These are phyloP conservation scores for Xanthoconium purpureum DNA, from an alignment of 768 basidiomycete genomes.

Conservation along the genomic window DNA sequence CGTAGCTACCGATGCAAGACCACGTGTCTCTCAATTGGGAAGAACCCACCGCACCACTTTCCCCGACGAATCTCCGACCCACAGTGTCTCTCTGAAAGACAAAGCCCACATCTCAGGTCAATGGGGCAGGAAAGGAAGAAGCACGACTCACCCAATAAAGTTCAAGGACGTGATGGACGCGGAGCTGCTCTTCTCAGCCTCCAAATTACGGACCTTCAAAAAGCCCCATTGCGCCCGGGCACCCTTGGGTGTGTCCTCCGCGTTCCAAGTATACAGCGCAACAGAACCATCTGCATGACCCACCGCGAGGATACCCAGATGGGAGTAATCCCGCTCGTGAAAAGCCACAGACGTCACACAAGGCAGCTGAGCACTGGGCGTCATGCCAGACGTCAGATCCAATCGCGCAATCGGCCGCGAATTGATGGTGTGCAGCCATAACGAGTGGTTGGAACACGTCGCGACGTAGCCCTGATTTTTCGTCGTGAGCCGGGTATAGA, in stretches of 20 bases:
- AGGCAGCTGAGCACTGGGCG: conserved; percentile 41
- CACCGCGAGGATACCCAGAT: conserved; percentile 74
- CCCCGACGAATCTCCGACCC: conserved; percentile 25
- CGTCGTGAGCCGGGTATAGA: not conserved
- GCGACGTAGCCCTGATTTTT: conserved; percentile 78
- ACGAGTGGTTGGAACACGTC: conserved; percentile 65
- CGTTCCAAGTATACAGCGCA: conserved; percentile 79
- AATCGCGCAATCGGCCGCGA: conserved; percentile 71
- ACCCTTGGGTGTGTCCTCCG: conserved; percentile 66
- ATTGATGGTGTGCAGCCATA: conserved; percentile 86
- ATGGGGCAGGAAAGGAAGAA: too few relatives aligned
- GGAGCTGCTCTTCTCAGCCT: conserved; percentile 41
- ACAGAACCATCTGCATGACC: conserved; percentile 76
- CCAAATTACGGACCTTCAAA: conserved; percentile 63
- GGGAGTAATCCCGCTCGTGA: conserved; percentile 84
- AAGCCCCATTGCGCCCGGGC: conserved; percentile 76
- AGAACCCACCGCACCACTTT: conserved; percentile 24
- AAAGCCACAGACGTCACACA: conserved; percentile 77
- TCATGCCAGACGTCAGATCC: conserved; percentile 47
- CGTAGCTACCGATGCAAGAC: not conserved
- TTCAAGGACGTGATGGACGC: conserved; percentile 69
- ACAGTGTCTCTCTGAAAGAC: conserved; percentile 21
- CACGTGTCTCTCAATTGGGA: conserved; percentile 15
- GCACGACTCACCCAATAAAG: conserved; percentile 65
- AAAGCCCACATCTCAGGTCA: not conserved